These are phyloP conservation scores for Cercophora scortea DNA, from an alignment of 495 filamentous ascomycete species.

Conservation along the genomic window DNA sequence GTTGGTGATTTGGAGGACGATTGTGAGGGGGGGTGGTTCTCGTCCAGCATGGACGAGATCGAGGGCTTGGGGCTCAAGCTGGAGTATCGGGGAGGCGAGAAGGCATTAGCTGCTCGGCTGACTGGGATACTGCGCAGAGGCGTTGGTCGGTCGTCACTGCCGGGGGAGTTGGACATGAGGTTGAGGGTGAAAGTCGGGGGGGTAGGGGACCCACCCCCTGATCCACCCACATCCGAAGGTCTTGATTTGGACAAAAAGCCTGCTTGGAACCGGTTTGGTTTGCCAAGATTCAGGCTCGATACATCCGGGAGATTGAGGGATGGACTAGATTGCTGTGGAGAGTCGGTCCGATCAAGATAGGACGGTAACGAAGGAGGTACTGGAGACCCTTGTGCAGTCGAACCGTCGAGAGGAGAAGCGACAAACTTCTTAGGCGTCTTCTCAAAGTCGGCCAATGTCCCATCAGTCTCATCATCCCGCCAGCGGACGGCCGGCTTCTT, in stretches of 20 bases:
- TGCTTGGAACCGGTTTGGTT: slow-evolving; percentile 77
- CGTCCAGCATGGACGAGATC: slow-evolving; percentile 21
- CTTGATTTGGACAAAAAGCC: slow-evolving; percentile 73
- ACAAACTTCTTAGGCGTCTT: slow-evolving; percentile 68
- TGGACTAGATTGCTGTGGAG: slow-evolving; percentile 50
- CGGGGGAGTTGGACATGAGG: slow-evolving; percentile 50
- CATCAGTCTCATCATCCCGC: slow-evolving; percentile 85
- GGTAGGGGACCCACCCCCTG: slow-evolving; percentile 52
- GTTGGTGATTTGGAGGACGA: slow-evolving; percentile 25
- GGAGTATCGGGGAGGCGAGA: slow-evolving; percentile 25
- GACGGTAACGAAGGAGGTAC: slow-evolving; percentile 27
- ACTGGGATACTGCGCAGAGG: slow-evolving; percentile 35
- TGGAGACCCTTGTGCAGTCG: slow-evolving; percentile 23
- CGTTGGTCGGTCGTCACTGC: slow-evolving; percentile 57
- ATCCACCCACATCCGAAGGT: neutral
- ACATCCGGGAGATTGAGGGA: slow-evolving; percentile 42
- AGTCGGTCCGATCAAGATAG: slow-evolving; percentile 33
- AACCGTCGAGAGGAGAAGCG: slow-evolving; percentile 41
- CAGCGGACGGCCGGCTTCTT: slow-evolving; percentile 85
- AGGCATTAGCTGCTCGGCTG: slow-evolving; percentile 31
- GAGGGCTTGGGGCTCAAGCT: slow-evolving; percentile 17
- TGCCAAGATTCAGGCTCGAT: slow-evolving; percentile 37
- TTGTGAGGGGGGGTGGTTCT: slow-evolving; percentile 26
- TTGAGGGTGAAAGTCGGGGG: slow-evolving; percentile 57
- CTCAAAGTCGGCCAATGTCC: slow-evolving; percentile 77